Percentiles rank a stretch among this genome's conserved stretches.
Conservation (phyloP, 345 rosid species). For the Hypericum androsaemum region DNA sequence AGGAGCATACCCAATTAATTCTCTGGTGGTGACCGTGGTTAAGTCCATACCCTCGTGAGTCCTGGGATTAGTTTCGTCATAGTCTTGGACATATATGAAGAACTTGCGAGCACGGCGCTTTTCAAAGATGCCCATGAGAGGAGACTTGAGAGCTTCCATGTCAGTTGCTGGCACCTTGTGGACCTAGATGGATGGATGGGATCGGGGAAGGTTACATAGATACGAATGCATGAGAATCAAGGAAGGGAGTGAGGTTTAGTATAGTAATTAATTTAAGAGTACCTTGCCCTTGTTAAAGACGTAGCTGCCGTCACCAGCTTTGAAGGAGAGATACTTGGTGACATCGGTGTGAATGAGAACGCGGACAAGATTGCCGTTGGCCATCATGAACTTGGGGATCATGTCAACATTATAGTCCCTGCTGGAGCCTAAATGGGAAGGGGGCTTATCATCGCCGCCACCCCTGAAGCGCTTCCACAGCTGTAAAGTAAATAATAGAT, state of each 20-base stretch:
- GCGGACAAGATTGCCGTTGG: slow-evolving; percentile 93
- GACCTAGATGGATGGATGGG: no score
- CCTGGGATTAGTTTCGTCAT: slow-evolving; percentile 67
- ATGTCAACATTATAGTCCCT: slow-evolving; percentile 97
- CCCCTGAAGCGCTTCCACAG: slow-evolving; percentile 94
- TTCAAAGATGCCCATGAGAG: slow-evolving; percentile 96
- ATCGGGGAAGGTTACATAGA: no score
- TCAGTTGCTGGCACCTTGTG: slow-evolving; percentile 97
- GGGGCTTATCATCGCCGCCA: slow-evolving; percentile 55
- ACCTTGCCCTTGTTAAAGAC: slow-evolving; percentile 95
- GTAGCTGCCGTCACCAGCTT: slow-evolving; percentile 95
- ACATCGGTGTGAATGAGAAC: slow-evolving; percentile 96
- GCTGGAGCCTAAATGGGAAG: slow-evolving; percentile 82
- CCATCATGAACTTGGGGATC: slow-evolving; percentile 99
- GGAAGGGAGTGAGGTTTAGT: not conserved
- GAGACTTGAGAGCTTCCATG: slow-evolving; percentile 90
- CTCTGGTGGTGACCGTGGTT: slow-evolving; percentile 67
- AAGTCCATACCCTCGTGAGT: slow-evolving; percentile 96
- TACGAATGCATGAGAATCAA: not conserved
- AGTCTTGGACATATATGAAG: slow-evolving; percentile 80
- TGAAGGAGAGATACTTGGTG: slow-evolving; percentile 81
- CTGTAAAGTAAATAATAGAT: slow-evolving; percentile 29
- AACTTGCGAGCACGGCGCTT: slow-evolving; percentile 95
- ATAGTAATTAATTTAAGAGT: slow-evolving; percentile 7
- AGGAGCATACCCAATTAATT: slow-evolving; percentile 69